phyloP scores from a whole-genome alignment of 179 eudicot species.

The Camellia oleifera region DNA sequence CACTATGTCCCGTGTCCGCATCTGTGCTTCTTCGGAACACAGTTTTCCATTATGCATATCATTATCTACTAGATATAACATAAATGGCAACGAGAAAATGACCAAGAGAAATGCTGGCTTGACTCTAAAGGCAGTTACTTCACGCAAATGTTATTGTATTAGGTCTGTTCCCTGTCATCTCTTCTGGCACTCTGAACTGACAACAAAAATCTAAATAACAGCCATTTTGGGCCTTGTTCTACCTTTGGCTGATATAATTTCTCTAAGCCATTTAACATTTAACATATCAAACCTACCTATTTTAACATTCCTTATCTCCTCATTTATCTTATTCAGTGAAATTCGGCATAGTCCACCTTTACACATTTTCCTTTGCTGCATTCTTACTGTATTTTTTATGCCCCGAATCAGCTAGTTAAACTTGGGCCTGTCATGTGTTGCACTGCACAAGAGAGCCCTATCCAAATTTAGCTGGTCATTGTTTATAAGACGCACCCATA shows the following conservation, averaged over 20 bases:
- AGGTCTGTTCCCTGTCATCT: background rate
- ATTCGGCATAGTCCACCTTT: background rate
- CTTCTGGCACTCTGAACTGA: constrained; percentile 5
- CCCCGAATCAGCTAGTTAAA: background rate
- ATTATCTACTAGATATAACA: background rate
- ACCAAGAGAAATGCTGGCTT: background rate
- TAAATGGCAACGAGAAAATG: background rate
- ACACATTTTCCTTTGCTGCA: background rate
- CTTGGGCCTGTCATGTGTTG: background rate
- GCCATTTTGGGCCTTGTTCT: background rate
- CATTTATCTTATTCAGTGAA: background rate
- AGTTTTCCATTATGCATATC: too few species aligned
- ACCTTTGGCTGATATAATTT: background rate
- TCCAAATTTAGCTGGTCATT: background rate
- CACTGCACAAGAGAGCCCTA: background rate
- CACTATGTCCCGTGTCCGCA: too few species aligned
- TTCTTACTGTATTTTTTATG: background rate
- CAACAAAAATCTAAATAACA: background rate
- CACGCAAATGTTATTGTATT: background rate
- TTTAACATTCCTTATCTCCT: background rate
- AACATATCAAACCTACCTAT: background rate
- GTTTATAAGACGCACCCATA: background rate
- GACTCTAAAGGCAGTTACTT: background rate
- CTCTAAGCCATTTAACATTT: background rate
- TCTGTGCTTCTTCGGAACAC: too few species aligned